Base-by-base conservation (phyloP, 441 rosid genomes). In the Erysimum cheiri region DNA sequence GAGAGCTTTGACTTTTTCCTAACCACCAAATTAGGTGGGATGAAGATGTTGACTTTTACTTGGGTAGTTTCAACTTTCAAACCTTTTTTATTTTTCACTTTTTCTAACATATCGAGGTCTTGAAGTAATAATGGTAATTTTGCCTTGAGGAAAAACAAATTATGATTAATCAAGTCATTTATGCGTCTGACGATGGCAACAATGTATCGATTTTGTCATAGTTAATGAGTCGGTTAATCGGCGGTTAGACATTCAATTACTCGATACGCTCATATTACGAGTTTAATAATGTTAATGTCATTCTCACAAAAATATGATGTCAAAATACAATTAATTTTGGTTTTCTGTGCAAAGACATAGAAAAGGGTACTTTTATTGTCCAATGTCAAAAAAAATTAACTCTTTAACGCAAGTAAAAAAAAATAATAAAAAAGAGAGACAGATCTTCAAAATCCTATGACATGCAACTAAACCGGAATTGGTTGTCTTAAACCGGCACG, bases 11-110 rank as follows among this genome's bases (percentile, higher is more conserved):
- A 50, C 17, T 6, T 26, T 52, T 52, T 52, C 10, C 35, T 52
- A 52, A 52, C 56, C 17, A 52, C 56, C 35, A 28, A 52, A 28
- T 28, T 52, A 52, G 56, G 56, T 52, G 56, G 28, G 24, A 10
- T 26, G 4, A 2, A 26, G 1, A 26, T 52, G 15, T 24, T 28
- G 35, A 50, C 35, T 12, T 50, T 12, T 47, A 47, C 53, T 47
- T 19, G 29, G 53, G 29, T 4, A 19, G 53, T 47, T 26, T 26
- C 33, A 50, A 50, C 8, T 26, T 50, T 2, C 40, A 3, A 36
- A 9, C 40, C 33, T 31, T 1, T 4, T 4, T 31, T 4, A 4
- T 31, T 31, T 31, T 1, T 6, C 33, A 31, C 33, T 31, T 31
- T 31, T 29, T 29, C 33, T 31, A 31, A 31, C 33, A 31, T 4